These are phyloP conservation scores for Paramecium sexaurelia DNA, from an alignment of 73 alveolate genomes.

Conservation along the genomic window DNA sequence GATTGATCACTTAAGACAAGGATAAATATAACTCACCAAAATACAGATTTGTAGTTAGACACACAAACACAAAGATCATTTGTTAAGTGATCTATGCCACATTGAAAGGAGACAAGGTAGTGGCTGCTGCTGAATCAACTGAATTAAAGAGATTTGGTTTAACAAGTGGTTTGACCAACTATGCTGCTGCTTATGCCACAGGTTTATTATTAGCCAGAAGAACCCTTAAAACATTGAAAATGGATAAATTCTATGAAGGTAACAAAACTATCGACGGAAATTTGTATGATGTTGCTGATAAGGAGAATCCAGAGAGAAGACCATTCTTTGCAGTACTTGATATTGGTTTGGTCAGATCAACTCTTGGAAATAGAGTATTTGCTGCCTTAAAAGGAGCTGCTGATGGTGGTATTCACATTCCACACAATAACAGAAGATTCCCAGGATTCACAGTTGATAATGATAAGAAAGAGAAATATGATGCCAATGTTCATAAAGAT, in stretches of 20 bases:
- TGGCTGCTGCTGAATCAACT: conserved; percentile 95
- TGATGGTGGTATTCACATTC: conserved; percentile 99
- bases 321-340: conserved; percentile 99
- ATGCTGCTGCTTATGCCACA: conserved; percentile 99
- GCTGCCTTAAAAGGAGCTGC: conserved; percentile 99
- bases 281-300: conserved; percentile 87
- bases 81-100: conserved; percentile 97
- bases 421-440: conserved; percentile 99
- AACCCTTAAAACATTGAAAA: conserved; percentile 89
- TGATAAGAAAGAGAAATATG: conserved; percentile 89
- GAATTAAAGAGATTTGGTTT: conserved; percentile 97
- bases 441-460: conserved; percentile 95
- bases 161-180: conserved; percentile 98
- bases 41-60: conserved; percentile 99
- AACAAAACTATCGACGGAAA: conserved; percentile 90
- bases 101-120: conserved; percentile 96
- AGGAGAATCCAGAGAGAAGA: conserved; percentile 82
- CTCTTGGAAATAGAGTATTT: conserved; percentile 99
- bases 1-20: conserved; percentile 98
- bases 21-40: conserved; percentile 99
- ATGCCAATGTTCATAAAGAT: conserved; percentile 96
- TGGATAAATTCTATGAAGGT: conserved; percentile 95
- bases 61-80: conserved; percentile 97
- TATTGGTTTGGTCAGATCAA: conserved; percentile 99
- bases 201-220: conserved; percentile 99